Evolutionary conservation across 176 grass and related monocot species (phyloP), one percentile per base, ranked within the genome.

Genomic region (Phoenix dactylifera): DNA sequence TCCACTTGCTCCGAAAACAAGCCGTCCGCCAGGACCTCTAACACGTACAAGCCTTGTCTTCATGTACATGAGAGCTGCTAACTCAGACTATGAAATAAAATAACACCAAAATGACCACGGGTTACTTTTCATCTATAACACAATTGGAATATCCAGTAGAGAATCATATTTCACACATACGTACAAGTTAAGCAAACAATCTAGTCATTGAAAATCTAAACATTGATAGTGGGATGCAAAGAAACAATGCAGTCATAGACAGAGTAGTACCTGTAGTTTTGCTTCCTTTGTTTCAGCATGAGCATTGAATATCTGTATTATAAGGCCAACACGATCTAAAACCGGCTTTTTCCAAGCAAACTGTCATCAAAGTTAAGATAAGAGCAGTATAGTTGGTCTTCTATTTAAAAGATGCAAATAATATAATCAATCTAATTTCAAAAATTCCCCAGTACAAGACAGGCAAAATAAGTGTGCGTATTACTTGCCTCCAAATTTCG

Each of bases 301-400:
- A 76, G 92, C 92, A 88, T 97, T 80, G 68, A 97, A 97, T 85
- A 97, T 97, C 71, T 97, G 80, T 77, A 91, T 97, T 69, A 97
- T 97, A 79, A 97, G 81, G 19, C 83, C 81, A 56, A 97, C 80
- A 63, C 92, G 80, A 76, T 97, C 92, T 63, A 97, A 69, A 77
- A 97, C 87, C 16, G 92, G 81, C 66, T 78, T 88, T 63, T 66
- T 75, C 77, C 80, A 91, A 63, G 74, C 77, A 74, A 80, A 75
- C 92, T 96, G 63, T 22, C 48, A 77, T 49, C 12, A 55, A 76
- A 58, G 55, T 64, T 62, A 62, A 17, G 66, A 67, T 4, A 59
- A 3, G 52, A 78, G 65, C 50, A 76, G 50, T 67, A 20, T 4
- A 50, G 15, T 20, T 16, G 10, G 22, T 26, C 26, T 68, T 6